Evolutionary conservation across 192 early-diverging fungal species (phyloP).

Genomic region (Rhizoclosmatium sp.): DNA sequence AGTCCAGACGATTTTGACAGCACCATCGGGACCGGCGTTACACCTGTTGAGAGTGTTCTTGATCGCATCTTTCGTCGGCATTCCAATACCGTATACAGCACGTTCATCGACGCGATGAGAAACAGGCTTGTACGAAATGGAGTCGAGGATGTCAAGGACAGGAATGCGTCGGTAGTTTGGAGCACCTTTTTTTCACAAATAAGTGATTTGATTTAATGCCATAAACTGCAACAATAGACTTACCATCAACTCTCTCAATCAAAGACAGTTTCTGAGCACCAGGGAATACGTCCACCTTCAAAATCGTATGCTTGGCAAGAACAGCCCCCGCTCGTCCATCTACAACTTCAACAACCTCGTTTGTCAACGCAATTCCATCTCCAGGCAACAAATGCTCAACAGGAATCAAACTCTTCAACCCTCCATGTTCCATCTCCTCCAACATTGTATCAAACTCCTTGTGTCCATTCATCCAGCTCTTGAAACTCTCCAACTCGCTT

Average conservation of each 20-base stretch:
- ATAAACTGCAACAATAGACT: not conserved
- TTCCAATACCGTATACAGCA: slow-evolving; percentile 64
- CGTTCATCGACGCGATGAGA: slow-evolving; percentile 18
- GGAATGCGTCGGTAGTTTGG: slow-evolving; percentile 67
- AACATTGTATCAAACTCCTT: slow-evolving; percentile 61
- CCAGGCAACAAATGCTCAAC: slow-evolving; percentile 57
- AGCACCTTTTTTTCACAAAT: slow-evolving; percentile 42
- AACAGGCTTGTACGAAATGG: slow-evolving; percentile 22
- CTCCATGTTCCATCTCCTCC: slow-evolving; percentile 50
- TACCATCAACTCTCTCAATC: slow-evolving; percentile 64
- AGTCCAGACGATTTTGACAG: slow-evolving; percentile 63
- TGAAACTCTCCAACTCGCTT: slow-evolving; percentile 55
- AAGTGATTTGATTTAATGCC: not conserved
- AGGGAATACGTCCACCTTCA: slow-evolving; percentile 72
- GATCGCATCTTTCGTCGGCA: slow-evolving; percentile 70
- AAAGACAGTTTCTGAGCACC: slow-evolving; percentile 69
- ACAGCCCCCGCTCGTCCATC: slow-evolving; percentile 61
- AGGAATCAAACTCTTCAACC: slow-evolving; percentile 41
- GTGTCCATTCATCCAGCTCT: slow-evolving; percentile 60
- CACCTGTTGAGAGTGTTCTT: slow-evolving; percentile 53
- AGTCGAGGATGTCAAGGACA: slow-evolving; percentile 33
- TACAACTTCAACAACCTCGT: slow-evolving; percentile 65
- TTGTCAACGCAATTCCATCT: slow-evolving; percentile 66
- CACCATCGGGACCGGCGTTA: slow-evolving; percentile 58
- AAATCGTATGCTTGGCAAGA: slow-evolving; percentile 62